Evolutionary conservation across 371 early-diverging fungal genomes (phyloP).

Genomic region (Mortierella sp.): DNA sequence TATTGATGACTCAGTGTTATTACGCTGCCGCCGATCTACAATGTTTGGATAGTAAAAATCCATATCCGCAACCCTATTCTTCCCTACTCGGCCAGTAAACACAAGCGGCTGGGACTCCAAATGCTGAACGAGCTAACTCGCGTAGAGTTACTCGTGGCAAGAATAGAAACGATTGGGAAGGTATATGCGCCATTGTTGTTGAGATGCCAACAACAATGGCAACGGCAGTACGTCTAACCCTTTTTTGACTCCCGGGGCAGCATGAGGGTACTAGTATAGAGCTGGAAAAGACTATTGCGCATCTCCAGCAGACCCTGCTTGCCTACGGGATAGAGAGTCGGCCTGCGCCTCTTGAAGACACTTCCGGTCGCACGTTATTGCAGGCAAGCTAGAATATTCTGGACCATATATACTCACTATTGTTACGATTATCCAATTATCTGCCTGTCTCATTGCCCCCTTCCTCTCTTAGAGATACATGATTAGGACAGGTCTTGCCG

Average conservation of each 20-base stretch:
- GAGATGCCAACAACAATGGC: too few relatives aligned
- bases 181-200: slow-evolving; percentile 20
- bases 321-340: slow-evolving; percentile 38
- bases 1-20: too few relatives aligned
- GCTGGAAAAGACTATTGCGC: slow-evolving; percentile 32
- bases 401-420: neutral
- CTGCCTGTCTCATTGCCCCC: too few relatives aligned
- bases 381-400: slow-evolving; percentile 18
- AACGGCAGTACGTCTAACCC: too few relatives aligned
- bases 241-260: slow-evolving; percentile 13
- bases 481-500: slow-evolving; percentile 42
- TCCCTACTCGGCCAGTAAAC: slow-evolving; percentile 50
- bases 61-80: slow-evolving; percentile 50
- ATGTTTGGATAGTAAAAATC: slow-evolving; percentile 29
- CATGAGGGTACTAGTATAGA: slow-evolving; percentile 35
- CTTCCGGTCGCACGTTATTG: slow-evolving; percentile 36
- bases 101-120: slow-evolving; percentile 48
- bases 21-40: neutral
- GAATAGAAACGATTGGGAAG: slow-evolving; percentile 42
- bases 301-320: slow-evolving; percentile 37
- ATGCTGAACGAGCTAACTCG: slow-evolving; percentile 52
- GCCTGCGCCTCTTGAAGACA: slow-evolving; percentile 16
- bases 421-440: neutral
- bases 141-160: slow-evolving; percentile 48
- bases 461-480: slow-evolving; percentile 32